Evolutionary conservation across 1,284 basidiomycete species (phyloP), one percentile per base, ranked within the genome.

Genomic region (Entoloma clypeatum): DNA sequence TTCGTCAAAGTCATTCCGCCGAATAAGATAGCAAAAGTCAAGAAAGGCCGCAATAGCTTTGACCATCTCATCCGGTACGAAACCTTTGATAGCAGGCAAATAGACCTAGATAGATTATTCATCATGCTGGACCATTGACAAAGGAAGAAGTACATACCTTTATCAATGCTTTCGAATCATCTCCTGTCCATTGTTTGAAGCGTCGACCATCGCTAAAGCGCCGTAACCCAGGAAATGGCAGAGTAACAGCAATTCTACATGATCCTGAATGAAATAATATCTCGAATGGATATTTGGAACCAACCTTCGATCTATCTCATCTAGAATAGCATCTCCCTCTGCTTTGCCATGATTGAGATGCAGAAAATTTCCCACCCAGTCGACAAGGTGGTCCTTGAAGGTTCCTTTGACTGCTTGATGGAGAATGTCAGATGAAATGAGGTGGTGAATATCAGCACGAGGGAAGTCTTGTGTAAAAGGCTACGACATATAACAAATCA

Each of bases 21-120:
- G 54, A 5, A 50, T 54, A 18, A 64, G 45, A 39, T 69, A 69
- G 37, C 59, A 61, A 21, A 61, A 58, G 7, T 65, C 59, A 0
- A 61, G 42, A 32, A 65, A 58, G 3, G 56, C 45, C 0, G 43
- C 13, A 1, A 64, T 10, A 0, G 51, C 48, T 10, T 48, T 14
- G 1, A 59, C 49, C 41, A 60, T 57, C 2, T 38, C 8, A 3
- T 32, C 1, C 2, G 55, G 56, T 4, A 61, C 43, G 41, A 53
- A 46, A 0, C 56, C 58, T 0, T 25, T 39, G 33, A 59, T 54
- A 0, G 59, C 58, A 3, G 58, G 37, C 11, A 60, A 42, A 45
- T 56, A 59, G 1, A 62, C 55, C 57, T 59, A 19, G n/a, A n/a
- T n/a, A n/a, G n/a, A n/a, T n/a, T n/a, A n/a, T n/a, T n/a, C n/a